Base-by-base conservation (phyloP, 2,329 filamentous ascomycete species). In the Pezicula carpinea region DNA sequence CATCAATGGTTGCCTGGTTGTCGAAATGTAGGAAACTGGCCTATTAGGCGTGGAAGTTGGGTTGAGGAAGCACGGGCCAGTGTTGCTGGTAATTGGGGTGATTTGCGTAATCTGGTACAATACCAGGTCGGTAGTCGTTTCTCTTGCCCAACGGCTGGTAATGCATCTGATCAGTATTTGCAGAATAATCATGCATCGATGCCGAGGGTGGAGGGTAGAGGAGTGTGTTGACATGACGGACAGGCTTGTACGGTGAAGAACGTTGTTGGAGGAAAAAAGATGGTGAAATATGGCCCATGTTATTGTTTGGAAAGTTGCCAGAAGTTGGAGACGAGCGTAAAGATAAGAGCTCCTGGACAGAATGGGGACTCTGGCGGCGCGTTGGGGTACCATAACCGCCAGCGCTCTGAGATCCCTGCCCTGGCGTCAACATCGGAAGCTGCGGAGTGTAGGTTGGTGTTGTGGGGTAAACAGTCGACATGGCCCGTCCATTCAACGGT, bases 201-300 rank as follows among this genome's bases (percentile, higher is more conserved):
- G 82, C 77, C 19, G 88, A 87, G 0, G 90, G 87, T 6, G 90
- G 89, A 26, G 91, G 91, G 49, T 93, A 89, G 23, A 96, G 75
- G n/a, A 97, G 78, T 1, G 89, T 95, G 57, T 93, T 90, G 49
- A 96, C 89, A 51, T 89, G 80, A 44, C 91, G 86, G 33, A 96
- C 85, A 1, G 92, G 92, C 53, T 89, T 87, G 68, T 97, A 97
- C 3, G 93, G 93, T 46, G 92, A 97, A 53, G 87, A 84, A 47
- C 93, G 81, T 64, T 96, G 89, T 60, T 88, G 86, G 32, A 96
- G 74, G 67, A 95, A 95, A 60, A 89, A 81, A 10, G 87, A 91
- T 1, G 92, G 92, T 26, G 93, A 97, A 18, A 61, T 59, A 39
- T 69, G 72, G 33, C 73, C 69, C 11, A 79, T 72, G 52, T 75